These are phyloP conservation scores for Yamadazyma paraphyllophila DNA, from an alignment of 805 yeast species.

Conservation along the genomic window DNA sequence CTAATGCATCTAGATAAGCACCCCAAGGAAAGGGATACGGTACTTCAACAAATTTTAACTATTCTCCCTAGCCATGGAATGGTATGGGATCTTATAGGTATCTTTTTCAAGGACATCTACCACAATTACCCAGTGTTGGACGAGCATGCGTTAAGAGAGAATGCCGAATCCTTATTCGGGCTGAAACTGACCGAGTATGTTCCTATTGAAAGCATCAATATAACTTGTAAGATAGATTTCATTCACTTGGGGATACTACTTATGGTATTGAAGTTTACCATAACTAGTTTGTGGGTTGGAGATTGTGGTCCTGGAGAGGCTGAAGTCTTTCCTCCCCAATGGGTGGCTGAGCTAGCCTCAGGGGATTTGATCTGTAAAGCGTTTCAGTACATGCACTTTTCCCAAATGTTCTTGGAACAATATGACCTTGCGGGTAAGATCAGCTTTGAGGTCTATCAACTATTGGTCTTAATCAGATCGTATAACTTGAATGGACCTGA, in stretches of 20 bases:
- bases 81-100: slow-evolving; percentile 11
- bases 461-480: slow-evolving; percentile 48
- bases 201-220: background rate
- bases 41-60: slow-evolving; percentile 3
- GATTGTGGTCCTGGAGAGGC: background rate
- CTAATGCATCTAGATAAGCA: background rate
- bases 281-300: background rate
- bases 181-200: background rate
- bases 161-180: slow-evolving; percentile 1
- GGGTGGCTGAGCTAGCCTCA: background rate
- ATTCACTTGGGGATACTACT: slow-evolving; percentile 33
- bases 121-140: slow-evolving; percentile 48
- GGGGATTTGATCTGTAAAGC: slow-evolving; percentile 9
- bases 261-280: slow-evolving; percentile 30
- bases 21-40: background rate
- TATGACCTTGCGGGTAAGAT: slow-evolving; percentile 33
- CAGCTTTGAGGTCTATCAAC: slow-evolving; percentile 52
- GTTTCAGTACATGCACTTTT: slow-evolving; percentile 5
- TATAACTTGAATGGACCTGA: slow-evolving; percentile 50
- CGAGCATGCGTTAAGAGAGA: slow-evolving; percentile 29
- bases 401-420: slow-evolving; percentile 27
- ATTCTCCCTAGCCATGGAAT: slow-evolving; percentile 10
- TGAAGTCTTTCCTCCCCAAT: background rate
- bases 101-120: slow-evolving; percentile 40
- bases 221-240: slow-evolving; percentile 20